Conservation (phyloP, 2,329 filamentous ascomycete genomes). For the Neopestalotiopsis sp. region DNA sequence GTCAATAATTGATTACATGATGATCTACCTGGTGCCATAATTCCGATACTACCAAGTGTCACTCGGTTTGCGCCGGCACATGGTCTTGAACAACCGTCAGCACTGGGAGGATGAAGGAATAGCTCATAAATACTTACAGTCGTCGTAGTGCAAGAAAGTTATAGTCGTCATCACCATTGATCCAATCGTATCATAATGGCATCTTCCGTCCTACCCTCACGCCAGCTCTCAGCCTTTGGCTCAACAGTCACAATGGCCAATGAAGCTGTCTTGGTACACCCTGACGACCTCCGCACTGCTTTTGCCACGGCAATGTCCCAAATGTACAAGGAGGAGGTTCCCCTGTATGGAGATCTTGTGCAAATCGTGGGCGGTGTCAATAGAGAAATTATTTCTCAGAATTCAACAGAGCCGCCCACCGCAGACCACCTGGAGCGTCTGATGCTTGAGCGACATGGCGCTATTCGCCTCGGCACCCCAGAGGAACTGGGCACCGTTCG, state of each 20-base stretch:
- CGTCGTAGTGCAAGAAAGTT: background rate
- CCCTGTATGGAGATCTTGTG: constrained; percentile 22
- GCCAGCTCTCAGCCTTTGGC: background rate
- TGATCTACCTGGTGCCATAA: too few species aligned
- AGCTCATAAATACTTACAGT: too few species aligned
- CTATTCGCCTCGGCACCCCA: constrained; percentile 43
- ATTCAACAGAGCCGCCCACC: background rate
- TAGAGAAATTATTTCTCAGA: background rate
- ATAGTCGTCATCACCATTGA: background rate
- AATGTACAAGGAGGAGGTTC: constrained; percentile 31
- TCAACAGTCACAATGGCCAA: background rate
- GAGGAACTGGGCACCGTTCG: constrained; percentile 40
- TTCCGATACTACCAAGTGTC: too few species aligned
- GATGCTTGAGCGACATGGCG: constrained; percentile 36
- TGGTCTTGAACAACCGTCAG: too few species aligned
- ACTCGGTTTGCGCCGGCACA: too few species aligned
- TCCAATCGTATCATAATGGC: background rate
- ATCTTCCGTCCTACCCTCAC: background rate
- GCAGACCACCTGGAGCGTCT: constrained; percentile 12
- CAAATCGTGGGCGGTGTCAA: background rate
- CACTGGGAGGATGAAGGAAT: too few species aligned
- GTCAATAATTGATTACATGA: too few species aligned
- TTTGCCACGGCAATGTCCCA: constrained; percentile 26
- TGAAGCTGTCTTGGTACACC: background rate
- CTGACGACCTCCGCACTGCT: constrained; percentile 21